Percentiles rank a stretch among this genome's conserved stretches.
Conservation (phyloP, 768 basidiomycete genomes). For the Chalciporus chontae region DNA sequence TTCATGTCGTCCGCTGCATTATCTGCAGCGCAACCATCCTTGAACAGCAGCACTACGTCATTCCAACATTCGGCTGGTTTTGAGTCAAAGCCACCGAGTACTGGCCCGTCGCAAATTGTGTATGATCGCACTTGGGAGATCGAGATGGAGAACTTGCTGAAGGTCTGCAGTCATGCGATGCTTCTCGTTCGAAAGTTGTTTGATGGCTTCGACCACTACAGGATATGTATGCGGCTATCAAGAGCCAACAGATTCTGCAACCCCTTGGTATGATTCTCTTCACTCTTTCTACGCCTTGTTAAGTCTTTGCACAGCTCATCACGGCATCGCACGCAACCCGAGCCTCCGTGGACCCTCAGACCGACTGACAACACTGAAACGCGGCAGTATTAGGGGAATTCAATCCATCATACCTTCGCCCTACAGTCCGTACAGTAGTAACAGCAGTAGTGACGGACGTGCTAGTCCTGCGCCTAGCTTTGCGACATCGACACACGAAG, state of each 20-base stretch:
- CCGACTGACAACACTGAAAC: conserved; percentile 73
- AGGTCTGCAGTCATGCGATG: conserved; percentile 43
- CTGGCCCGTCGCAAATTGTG: conserved; percentile 34
- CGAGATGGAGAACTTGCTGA: conserved; percentile 84
- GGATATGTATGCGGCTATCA: conserved; percentile 95
- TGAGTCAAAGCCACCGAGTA: conserved; percentile 34
- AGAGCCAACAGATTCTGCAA: conserved; percentile 86
- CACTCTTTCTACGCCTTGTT: conserved; percentile 48
- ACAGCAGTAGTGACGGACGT: conserved; percentile 80
- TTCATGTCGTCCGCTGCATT: conserved; percentile 36
- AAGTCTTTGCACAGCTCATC: conserved; percentile 45
- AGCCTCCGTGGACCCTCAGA: conserved; percentile 71
- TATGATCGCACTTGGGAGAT: conserved; percentile 76
- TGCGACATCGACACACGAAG: conserved; percentile 85
- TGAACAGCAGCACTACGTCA: conserved; percentile 63
- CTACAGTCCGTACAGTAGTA: conserved; percentile 81
- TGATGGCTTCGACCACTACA: conserved; percentile 26
- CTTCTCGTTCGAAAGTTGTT: not conserved
- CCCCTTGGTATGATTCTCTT: conserved; percentile 51
- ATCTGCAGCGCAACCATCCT: conserved; percentile 35
- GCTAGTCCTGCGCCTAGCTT: conserved; percentile 95
- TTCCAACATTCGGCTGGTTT: conserved; percentile 50
- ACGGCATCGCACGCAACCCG: conserved; percentile 56
- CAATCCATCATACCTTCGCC: conserved; percentile 73
- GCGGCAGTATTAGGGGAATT: conserved; percentile 87